Evolutionary conservation across 2,329 filamentous ascomycete species (phyloP), one percentile per base, ranked within the genome.

Genomic region (Davidsoniella eucalypti): DNA sequence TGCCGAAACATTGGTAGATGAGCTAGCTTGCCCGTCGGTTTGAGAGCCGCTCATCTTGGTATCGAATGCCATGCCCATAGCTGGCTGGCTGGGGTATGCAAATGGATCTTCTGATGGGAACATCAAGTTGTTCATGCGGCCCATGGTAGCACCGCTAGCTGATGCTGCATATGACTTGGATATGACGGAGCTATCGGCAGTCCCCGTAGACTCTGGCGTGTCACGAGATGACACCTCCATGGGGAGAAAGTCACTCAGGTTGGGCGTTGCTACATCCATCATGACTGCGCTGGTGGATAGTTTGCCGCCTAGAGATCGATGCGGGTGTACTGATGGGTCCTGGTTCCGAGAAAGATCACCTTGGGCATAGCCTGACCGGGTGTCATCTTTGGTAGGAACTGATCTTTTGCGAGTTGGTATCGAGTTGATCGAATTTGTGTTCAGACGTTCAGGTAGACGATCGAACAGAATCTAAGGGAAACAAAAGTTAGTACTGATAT

Each of bases 21-120:
- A 33, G 29, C 29, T 12, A 33, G 56, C 63, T 67, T 8, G 69
- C 2, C n/a, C 10, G 29, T 12, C 9, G 41, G 23, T 5, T 25
- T 50, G 29, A 33, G 29, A 33, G 29, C 29, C 29, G 12, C 29
- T 10, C 8, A 33, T 33, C 29, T 33, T 33, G 33, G 17, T 18
- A 18, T 26, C 18, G 37, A 50, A 50, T 9, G 40, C 69, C 39
- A 75, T 67, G 56, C 76, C 70, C 67, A 82, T 79, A 67, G 82
- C 76, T 0, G 82, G 79, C 56, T 86, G 82, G 58, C 82, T 86
- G 0, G 83, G 84, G 58, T 90, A 92, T 0, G 80, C 82, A 55
- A 90, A 82, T 0, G 84, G 83, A 57, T 90, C 84, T 33, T 76
- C 73, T 0, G 82, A 82, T 1, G 83, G 80, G 58, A 90, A 90